Evolutionary conservation across 1,284 basidiomycete genomes (phyloP).

Genomic region (Schizopora paradoxa): DNA sequence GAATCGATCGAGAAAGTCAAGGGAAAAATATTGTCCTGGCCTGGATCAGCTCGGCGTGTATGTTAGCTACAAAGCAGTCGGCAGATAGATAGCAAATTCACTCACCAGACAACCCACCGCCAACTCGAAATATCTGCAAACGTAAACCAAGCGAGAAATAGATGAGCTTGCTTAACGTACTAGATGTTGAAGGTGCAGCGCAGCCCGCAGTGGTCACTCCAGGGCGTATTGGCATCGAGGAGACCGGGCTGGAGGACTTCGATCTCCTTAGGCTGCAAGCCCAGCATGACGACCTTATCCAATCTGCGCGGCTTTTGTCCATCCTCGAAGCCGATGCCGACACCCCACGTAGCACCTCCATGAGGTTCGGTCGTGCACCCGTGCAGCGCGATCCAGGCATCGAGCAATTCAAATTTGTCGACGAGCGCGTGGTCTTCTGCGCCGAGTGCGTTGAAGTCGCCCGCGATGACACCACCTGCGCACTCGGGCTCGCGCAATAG

Average conservation of each 20-base stretch:
- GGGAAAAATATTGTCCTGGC: too few relatives aligned
- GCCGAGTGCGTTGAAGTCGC: conserved; percentile 38
- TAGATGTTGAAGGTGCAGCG: conserved; percentile 24
- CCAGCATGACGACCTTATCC: conserved; percentile 38
- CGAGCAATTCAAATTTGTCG: conserved; percentile 33
- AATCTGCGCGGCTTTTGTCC: conserved; percentile 31
- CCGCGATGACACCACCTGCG: conserved; percentile 36
- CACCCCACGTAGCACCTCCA: conserved; percentile 33
- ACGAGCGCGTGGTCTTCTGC: conserved; percentile 33
- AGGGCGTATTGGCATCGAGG: conserved; percentile 27
- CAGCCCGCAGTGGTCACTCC: conserved; percentile 35
- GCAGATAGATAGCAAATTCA: too few relatives aligned
- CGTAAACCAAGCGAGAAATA: too few relatives aligned
- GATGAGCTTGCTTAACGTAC: too few relatives aligned
- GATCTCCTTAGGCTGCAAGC: conserved; percentile 30
- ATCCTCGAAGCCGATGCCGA: conserved; percentile 24
- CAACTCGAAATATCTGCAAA: too few relatives aligned
- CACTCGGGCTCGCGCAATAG: conserved; percentile 36
- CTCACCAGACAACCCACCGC: too few relatives aligned
- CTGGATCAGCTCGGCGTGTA: too few relatives aligned
- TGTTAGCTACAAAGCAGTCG: too few relatives aligned
- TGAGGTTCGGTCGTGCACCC: conserved; percentile 18
- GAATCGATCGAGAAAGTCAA: too few relatives aligned
- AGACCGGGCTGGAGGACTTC: conserved; percentile 31
- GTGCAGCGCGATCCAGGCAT: conserved; percentile 36